These are phyloP conservation scores for Stephanodiscus triporus DNA, from an alignment of 108 stramenopile species.

Conservation along the genomic window DNA sequence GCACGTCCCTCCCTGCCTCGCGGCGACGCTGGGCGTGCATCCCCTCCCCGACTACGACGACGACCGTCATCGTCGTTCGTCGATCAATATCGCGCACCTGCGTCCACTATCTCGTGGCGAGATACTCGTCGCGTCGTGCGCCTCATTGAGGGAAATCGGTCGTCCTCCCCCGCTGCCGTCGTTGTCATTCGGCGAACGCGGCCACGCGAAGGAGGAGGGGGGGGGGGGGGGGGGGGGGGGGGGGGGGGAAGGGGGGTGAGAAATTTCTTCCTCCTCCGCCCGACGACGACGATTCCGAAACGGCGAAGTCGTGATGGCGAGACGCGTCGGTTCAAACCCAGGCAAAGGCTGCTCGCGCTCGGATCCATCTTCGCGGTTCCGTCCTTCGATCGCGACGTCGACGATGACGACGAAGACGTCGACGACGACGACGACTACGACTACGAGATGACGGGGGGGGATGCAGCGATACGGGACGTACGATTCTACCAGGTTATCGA, in stretches of 20 bases:
- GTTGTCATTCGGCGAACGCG: no score
- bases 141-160: slow-evolving; percentile 43
- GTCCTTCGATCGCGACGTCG: neutral
- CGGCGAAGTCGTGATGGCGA: neutral
- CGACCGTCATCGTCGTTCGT: no score
- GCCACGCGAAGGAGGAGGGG: no score
- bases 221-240: no score
- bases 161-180: slow-evolving; percentile 12
- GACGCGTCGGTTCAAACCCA: slow-evolving; percentile 27
- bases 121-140: slow-evolving; percentile 23
- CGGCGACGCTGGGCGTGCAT: slow-evolving; percentile 45
- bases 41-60: slow-evolving; percentile 5
- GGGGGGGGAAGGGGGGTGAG: slow-evolving; percentile 18
- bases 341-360: slow-evolving; percentile 37
- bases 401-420: neutral
- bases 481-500: slow-evolving; percentile 34
- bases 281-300: slow-evolving; percentile 3
- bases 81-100: neutral
- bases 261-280: slow-evolving; percentile 30
- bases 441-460: neutral
- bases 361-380: slow-evolving; percentile 45
- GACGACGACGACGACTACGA: no score
- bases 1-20: slow-evolving; percentile 40
- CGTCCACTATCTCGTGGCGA: neutral
- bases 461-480: neutral